Evolutionary conservation across 2,329 filamentous ascomycete genomes (phyloP).

Genomic region (Aspergillus clavatus): DNA sequence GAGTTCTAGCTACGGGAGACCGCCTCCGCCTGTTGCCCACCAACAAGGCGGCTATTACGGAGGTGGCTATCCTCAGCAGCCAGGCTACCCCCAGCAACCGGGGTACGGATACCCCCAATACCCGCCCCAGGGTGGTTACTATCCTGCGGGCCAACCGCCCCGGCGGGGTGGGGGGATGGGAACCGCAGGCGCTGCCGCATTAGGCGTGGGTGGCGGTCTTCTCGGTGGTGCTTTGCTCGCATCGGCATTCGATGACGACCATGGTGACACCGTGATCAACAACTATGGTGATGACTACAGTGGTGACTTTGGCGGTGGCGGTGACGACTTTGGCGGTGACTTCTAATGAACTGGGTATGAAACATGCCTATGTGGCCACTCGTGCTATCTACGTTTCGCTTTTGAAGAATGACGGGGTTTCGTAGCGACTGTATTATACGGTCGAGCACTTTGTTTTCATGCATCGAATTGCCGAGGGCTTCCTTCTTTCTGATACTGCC

Average conservation of each 20-base stretch:
- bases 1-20: conserved; percentile 18
- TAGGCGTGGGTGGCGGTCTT: conserved; percentile 77
- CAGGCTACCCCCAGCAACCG: conserved; percentile 32
- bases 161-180: conserved; percentile 55
- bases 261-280: conserved; percentile 28
- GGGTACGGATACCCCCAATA: conserved; percentile 38
- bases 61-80: conserved; percentile 27
- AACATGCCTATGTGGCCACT: too few species aligned
- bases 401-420: too few species aligned
- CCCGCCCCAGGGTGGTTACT: conserved; percentile 34
- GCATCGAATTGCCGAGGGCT: too few species aligned
- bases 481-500: too few species aligned
- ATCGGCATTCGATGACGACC: conserved; percentile 60
- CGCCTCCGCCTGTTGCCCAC: conserved; percentile 14
- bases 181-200: conserved; percentile 65
- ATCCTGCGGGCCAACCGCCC: conserved; percentile 38
- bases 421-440: too few species aligned
- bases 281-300: conserved; percentile 28
- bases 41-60: conserved; percentile 29
- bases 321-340: conserved; percentile 22
- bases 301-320: conserved; percentile 23
- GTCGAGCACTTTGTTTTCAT: too few species aligned
- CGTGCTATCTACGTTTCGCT: too few species aligned
- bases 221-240: conserved; percentile 70
- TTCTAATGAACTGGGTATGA: conserved; percentile 6